These are phyloP conservation scores for Pleurotus ostreatus DNA, from an alignment of 768 basidiomycete genomes.

Conservation along the genomic window DNA sequence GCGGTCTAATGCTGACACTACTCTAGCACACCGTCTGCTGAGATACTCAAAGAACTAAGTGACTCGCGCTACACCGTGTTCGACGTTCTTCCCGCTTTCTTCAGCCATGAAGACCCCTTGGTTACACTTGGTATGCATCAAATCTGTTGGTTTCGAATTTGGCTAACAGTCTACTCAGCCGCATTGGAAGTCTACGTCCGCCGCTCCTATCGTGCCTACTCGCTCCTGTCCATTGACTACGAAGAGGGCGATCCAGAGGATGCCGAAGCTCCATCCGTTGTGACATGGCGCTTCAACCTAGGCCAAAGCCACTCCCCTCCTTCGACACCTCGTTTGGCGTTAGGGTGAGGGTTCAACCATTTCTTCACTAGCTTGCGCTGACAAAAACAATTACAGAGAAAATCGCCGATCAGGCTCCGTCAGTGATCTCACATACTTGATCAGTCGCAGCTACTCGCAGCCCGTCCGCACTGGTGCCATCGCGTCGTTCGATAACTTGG, in stretches of 20 bases:
- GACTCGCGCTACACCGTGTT: constrained; percentile 97
- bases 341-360: constrained; percentile 32
- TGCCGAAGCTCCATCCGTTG: constrained; percentile 72
- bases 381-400: constrained; percentile 33
- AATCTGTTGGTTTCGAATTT: neutral
- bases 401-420: constrained; percentile 85
- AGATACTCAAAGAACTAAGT: constrained; percentile 87
- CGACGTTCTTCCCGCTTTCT: constrained; percentile 95
- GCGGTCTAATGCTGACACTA: neutral
- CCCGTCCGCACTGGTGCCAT: constrained; percentile 90
- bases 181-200: constrained; percentile 95
- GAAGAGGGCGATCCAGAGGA: constrained; percentile 90
- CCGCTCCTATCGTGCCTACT: constrained; percentile 94
- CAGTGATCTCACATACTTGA: constrained; percentile 92
- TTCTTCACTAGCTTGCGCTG: neutral
- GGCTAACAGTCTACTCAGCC: constrained; percentile 41
- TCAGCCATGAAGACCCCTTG: constrained; percentile 81
- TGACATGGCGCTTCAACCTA: constrained; percentile 96
- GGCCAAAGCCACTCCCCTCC: constrained; percentile 86
- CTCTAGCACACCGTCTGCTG: constrained; percentile 72
- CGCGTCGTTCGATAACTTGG: constrained; percentile 80
- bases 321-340: constrained; percentile 66
- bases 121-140: constrained; percentile 58
- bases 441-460: constrained; percentile 81
- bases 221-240: constrained; percentile 86